Evolutionary conservation across 2,329 filamentous ascomycete species (phyloP).

Genomic region (Amphichorda felina): DNA sequence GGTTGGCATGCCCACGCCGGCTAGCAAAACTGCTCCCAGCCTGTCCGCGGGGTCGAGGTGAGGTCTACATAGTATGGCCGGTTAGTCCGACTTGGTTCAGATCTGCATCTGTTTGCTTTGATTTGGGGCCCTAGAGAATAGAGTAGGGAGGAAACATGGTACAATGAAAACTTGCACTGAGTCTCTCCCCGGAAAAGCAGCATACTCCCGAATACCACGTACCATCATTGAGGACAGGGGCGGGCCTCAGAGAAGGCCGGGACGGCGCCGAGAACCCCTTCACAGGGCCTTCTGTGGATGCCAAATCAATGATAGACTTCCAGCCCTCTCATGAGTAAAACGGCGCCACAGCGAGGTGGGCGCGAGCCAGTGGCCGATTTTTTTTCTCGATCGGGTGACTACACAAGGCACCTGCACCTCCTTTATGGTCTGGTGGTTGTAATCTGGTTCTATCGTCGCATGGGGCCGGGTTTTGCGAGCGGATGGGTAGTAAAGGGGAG

Average conservation of each 20-base stretch:
- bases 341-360: constrained; percentile 12
- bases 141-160: neutral
- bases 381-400: constrained; percentile 1
- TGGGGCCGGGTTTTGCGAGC: constrained; percentile 6
- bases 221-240: constrained; percentile 36
- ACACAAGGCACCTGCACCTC: constrained; percentile 16
- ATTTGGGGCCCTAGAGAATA: no score
- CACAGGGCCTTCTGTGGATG: constrained; percentile 10
- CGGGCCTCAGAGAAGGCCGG: constrained; percentile 23
- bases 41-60: constrained; percentile 43
- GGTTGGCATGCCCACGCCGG: constrained; percentile 45
- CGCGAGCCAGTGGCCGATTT: constrained; percentile 6
- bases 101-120: no score
- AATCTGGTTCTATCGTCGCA: constrained; percentile 19
- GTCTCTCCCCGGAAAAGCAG: neutral
- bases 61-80: constrained; percentile 32
- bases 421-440: constrained; percentile 15
- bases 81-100: constrained; percentile 4
- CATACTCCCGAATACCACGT: constrained; percentile 14
- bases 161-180: neutral
- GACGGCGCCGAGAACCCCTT: constrained; percentile 17
- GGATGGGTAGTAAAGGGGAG: no score
- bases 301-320: constrained; percentile 11
- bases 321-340: constrained; percentile 15
- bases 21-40: constrained; percentile 43